A percentile compares a stretch with the other conserved stretches of the same genome.
Evolutionary conservation across 2,329 filamentous ascomycete genomes (phyloP).

Genomic region (Alternaria triticina): DNA sequence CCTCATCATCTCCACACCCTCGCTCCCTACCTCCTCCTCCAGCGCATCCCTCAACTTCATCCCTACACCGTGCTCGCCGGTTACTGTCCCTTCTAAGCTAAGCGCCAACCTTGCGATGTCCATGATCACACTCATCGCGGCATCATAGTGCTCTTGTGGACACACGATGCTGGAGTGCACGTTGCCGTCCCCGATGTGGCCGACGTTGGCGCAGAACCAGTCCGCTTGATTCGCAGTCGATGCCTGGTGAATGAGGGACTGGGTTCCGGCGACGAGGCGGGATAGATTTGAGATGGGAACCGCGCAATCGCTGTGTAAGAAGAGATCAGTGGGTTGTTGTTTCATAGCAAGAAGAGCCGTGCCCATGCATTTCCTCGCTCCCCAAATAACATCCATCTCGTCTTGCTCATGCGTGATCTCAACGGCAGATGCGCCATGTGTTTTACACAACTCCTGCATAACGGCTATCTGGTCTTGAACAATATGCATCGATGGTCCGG

Average conservation of each 20-base stretch:
- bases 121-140: constrained; percentile 34
- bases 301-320: constrained; percentile 80
- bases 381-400: constrained; percentile 72
- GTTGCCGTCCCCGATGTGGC: constrained; percentile 71
- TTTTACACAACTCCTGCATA: constrained; percentile 64
- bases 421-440: constrained; percentile 66
- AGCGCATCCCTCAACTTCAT: constrained; percentile 83
- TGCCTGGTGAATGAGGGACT: constrained; percentile 62
- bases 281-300: constrained; percentile 75
- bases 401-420: constrained; percentile 67
- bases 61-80: constrained; percentile 83
- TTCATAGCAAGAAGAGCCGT: constrained; percentile 73
- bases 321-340: constrained; percentile 61
- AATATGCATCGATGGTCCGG: constrained; percentile 62
- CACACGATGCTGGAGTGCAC: constrained; percentile 45
- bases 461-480: constrained; percentile 77
- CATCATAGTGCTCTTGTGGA: constrained; percentile 26
- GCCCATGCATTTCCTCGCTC: constrained; percentile 73
- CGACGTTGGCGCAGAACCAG: constrained; percentile 61
- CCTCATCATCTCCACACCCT: constrained; percentile 79
- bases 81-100: constrained; percentile 82
- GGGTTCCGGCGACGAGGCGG: constrained; percentile 76
- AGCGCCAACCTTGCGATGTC: constrained; percentile 80
- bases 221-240: background rate
- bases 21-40: constrained; percentile 74